Base-by-base conservation (phyloP, 371 early-diverging fungal genomes). In the Apophysomyces trapeziformis region DNA sequence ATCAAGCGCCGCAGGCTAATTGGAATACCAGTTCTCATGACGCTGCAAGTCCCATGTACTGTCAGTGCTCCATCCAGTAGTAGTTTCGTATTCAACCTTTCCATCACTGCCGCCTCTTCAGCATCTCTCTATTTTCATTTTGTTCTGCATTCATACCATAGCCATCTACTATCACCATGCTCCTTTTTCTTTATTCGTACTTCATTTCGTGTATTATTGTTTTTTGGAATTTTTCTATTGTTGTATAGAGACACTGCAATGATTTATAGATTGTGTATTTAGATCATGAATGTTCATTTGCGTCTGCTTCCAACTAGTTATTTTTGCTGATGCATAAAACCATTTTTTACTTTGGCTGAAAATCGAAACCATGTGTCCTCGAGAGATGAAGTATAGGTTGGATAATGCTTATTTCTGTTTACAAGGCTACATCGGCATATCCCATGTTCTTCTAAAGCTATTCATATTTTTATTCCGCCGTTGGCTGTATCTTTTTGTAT, bases 21-120 rank as follows among this genome's bases (percentile, higher is more conserved):
- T 50, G 54, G 54, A 50, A 16, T 18, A 7, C 54, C 6, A n/a
- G 9, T 9, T n/a, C 54, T 21, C 54, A 50, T 21, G 54, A 50
- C 21, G 54, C 21, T 26, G 54, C 54, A 4, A 50, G 11, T 50
- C 54, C 54, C 35, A 18, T 50, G 54, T 50, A 50, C 21, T 50
- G 54, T 11, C 54, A 50, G 21, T 50, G 54, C 54, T 50, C 54
- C 21, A 50, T 50, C 16, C 54, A 50, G 21, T 50, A 50, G 54
- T 21, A 50, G 54, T 21, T 50, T 8, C 1, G n/a, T 47, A 13
- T 13, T 41, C 11, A 41, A 41, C 41, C 13, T 26, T 26, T 26
- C 13, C 41, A 41, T 41, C 8, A 41, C 13, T 41, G 13, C 21
- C 47, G 32, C 47, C 54, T 21, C 11, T 21, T 18, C n/a, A 47